phyloP scores from a whole-genome alignment of 176 grass and related monocot genomes.

The Chrysopogon serrulatus region DNA sequence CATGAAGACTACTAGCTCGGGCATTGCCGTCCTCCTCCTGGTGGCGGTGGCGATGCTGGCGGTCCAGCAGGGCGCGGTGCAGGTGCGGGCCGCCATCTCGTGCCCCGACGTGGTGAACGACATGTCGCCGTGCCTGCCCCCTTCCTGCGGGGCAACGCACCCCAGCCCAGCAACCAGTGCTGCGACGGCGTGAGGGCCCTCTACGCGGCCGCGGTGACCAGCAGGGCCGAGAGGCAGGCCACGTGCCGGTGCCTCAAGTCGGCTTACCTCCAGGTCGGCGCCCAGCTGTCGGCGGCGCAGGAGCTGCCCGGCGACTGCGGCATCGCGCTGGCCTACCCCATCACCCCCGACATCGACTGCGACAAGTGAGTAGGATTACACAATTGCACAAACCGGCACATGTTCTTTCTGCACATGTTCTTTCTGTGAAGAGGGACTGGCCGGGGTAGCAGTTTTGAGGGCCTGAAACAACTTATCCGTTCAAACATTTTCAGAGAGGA shows the following conservation, averaged over 20 bases:
- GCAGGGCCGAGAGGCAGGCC: neutral
- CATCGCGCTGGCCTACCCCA: slow-evolving; percentile 17
- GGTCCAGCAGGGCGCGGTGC: neutral
- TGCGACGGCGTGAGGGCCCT: slow-evolving; percentile 35
- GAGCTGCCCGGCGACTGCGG: slow-evolving; percentile 36
- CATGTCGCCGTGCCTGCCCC: slow-evolving; percentile 32
- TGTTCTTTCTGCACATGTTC: too few species aligned
- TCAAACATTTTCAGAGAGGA: too few species aligned
- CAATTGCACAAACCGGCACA: too few species aligned
- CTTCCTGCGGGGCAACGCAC: slow-evolving; percentile 24
- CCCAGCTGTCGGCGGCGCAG: neutral
- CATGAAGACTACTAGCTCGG: slow-evolving; percentile 17
- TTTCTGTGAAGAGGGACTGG: too few species aligned
- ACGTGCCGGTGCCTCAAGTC: slow-evolving; percentile 56
- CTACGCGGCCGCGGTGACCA: slow-evolving; percentile 3
- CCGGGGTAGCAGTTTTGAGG: too few species aligned
- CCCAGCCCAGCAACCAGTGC: slow-evolving; percentile 18
- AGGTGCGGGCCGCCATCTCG: neutral
- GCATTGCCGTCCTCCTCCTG: neutral
- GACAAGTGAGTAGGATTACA: slow-evolving; percentile 20
- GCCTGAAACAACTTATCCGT: too few species aligned
- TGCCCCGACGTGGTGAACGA: slow-evolving; percentile 20
- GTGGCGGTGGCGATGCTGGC: neutral
- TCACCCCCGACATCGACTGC: slow-evolving; percentile 47
- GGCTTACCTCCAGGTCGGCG: neutral